Conservation (phyloP, 164 flowering plant species). For the Magnolia sinica region DNA sequence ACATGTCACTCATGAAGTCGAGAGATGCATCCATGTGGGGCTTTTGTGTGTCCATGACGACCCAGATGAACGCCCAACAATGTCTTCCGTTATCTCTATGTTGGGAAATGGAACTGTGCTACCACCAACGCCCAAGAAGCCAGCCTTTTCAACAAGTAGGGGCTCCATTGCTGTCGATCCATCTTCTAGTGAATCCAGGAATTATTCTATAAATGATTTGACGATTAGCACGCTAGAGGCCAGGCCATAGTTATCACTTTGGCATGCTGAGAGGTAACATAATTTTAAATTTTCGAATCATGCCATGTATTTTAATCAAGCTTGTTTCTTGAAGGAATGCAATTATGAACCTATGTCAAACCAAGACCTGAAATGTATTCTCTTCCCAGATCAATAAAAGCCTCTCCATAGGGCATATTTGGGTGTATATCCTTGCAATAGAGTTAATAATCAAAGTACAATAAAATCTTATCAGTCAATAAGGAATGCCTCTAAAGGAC, state of each 20-base stretch:
- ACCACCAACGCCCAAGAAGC: background rate
- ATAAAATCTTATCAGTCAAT: no score
- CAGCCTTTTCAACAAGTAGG: background rate
- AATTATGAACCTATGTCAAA: no score
- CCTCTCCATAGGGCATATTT: no score
- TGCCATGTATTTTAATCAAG: no score
- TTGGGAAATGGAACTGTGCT: background rate
- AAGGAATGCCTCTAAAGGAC: no score
- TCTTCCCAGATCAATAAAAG: no score
- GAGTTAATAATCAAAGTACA: no score
- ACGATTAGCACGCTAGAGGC: background rate
- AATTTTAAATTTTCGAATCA: no score
- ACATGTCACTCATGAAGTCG: background rate
- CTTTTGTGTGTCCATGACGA: slow-evolving; percentile 3
- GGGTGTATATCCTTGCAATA: no score
- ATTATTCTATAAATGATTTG: background rate
- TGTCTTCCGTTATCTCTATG: slow-evolving; percentile 1
- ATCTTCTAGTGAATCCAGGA: background rate
- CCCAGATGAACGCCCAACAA: background rate
- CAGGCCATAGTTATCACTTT: background rate
- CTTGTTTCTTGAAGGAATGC: no score
- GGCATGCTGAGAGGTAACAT: background rate
- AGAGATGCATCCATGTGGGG: slow-evolving; percentile 9
- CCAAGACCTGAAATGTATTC: no score
- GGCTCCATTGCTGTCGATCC: background rate